Evolutionary conservation across 2,329 filamentous ascomycete species (phyloP).

Genomic region (Paraconiothyrium brasiliense): DNA sequence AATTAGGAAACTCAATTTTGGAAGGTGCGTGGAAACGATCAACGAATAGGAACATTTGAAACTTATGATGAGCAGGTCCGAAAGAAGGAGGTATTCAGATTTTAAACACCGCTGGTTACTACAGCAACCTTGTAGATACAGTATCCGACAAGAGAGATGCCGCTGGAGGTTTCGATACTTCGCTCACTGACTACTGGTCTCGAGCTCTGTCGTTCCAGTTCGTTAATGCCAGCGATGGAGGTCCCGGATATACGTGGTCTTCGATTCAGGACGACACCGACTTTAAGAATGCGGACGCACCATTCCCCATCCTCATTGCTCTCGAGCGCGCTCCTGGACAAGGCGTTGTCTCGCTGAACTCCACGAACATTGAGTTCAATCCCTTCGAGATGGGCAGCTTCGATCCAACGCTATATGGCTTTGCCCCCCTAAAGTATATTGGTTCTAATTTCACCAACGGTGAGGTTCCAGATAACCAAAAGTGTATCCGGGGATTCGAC

Average conservation of each 20-base stretch:
- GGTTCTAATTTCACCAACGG: constrained; percentile 77
- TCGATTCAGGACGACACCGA: constrained; percentile 72
- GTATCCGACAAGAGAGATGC: constrained; percentile 71
- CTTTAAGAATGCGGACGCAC: constrained; percentile 71
- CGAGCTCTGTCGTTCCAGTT: constrained; percentile 88
- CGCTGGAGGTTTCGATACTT: constrained; percentile 69
- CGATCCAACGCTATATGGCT: constrained; percentile 76
- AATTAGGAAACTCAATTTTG: constrained; percentile 70
- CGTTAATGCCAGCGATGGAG: constrained; percentile 78
- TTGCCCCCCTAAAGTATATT: constrained; percentile 74
- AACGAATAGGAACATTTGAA: not conserved
- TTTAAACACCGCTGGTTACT: constrained; percentile 69
- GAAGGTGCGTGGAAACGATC: constrained; percentile 50
- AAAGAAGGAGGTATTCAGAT: constrained; percentile 60
- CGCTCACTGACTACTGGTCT: constrained; percentile 89
- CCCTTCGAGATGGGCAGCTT: constrained; percentile 82
- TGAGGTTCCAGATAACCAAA: constrained; percentile 61
- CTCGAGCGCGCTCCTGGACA: constrained; percentile 73
- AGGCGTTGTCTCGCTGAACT: constrained; percentile 70
- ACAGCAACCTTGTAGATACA: constrained; percentile 64
- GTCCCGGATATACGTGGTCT: constrained; percentile 78
- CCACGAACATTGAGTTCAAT: constrained; percentile 80
- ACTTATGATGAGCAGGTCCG: constrained; percentile 52
- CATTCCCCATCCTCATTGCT: constrained; percentile 77
- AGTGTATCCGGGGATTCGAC: constrained; percentile 82